Percentiles rank a stretch among this genome's conserved stretches.
phyloP scores from a whole-genome alignment of 2,329 filamentous ascomycete species.

The Fusarium robinianum region DNA sequence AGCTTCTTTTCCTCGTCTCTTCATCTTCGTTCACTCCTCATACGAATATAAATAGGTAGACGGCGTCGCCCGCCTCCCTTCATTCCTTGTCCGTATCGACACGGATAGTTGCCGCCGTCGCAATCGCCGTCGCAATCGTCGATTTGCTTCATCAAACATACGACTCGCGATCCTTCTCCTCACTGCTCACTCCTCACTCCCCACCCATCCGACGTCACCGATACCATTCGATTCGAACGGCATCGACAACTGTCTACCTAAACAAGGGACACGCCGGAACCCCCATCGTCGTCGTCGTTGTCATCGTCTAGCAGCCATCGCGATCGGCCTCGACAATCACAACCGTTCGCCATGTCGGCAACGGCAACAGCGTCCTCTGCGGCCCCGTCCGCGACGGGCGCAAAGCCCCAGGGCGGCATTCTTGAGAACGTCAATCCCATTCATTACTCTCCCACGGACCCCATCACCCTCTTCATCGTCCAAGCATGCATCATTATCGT shows the following conservation, averaged over 20 bases:
- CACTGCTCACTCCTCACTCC: too few species aligned
- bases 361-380: constrained; percentile 35
- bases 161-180: too few species aligned
- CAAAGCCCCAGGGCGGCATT: constrained; percentile 60
- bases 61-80: too few species aligned
- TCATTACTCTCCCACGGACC: constrained; percentile 70
- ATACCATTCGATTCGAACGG: neutral
- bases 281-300: too few species aligned
- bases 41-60: too few species aligned
- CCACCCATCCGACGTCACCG: neutral
- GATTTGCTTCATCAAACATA: too few species aligned
- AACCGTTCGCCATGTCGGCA: constrained; percentile 23
- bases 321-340: neutral
- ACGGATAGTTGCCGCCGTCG: too few species aligned
- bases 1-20: too few species aligned
- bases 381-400: constrained; percentile 40
- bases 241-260: too few species aligned
- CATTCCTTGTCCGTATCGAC: too few species aligned
- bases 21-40: too few species aligned
- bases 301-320: neutral
- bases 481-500: constrained; percentile 53
- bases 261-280: neutral
- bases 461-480: constrained; percentile 56
- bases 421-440: constrained; percentile 73
- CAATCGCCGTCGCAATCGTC: too few species aligned